Evolutionary conservation across 2,329 filamentous ascomycete species (phyloP).

Genomic region (Aureobasidium sp.): DNA sequence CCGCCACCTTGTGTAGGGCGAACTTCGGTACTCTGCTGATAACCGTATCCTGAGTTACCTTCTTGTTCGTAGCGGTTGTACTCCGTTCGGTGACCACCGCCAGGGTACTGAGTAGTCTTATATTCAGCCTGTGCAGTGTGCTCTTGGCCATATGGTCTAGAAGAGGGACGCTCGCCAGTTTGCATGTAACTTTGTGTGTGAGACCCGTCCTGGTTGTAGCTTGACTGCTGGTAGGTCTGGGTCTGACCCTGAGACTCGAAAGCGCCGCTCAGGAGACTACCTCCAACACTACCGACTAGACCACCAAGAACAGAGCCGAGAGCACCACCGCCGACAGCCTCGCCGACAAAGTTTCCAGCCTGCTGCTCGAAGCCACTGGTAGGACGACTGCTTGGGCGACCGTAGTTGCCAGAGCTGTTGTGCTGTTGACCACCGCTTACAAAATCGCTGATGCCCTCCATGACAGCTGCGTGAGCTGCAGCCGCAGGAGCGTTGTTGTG

Average conservation of each 20-base stretch:
- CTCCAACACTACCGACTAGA: conserved; percentile 52
- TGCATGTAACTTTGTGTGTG: conserved; percentile 56
- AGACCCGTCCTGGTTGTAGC: conserved; percentile 53
- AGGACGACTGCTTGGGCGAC: conserved; percentile 36
- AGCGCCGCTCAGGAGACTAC: conserved; percentile 57
- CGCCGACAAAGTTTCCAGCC: conserved; percentile 48
- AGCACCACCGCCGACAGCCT: conserved; percentile 57
- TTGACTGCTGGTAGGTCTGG: conserved; percentile 45
- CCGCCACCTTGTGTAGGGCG: conserved; percentile 47
- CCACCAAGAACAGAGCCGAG: conserved; percentile 65
- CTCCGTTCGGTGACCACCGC: conserved; percentile 52
- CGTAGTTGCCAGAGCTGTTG: conserved; percentile 14
- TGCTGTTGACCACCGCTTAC: conserved; percentile 16
- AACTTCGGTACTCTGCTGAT: conserved; percentile 53
- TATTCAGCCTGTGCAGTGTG: conserved; percentile 57
- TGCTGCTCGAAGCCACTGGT: conserved; percentile 21
- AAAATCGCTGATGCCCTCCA: conserved; percentile 29
- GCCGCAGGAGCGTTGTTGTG: conserved; percentile 37
- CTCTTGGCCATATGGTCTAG: conserved; percentile 27
- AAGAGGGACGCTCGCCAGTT: conserved; percentile 44
- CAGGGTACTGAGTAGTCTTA: conserved; percentile 51
- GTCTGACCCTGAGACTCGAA: conserved; percentile 44
- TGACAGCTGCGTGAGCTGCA: conserved; percentile 27
- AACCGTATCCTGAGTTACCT: conserved; percentile 45
- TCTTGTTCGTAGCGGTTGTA: conserved; percentile 55